These are phyloP conservation scores for Neurospora sp. DNA, from an alignment of 495 filamentous ascomycete species.

Conservation along the genomic window DNA sequence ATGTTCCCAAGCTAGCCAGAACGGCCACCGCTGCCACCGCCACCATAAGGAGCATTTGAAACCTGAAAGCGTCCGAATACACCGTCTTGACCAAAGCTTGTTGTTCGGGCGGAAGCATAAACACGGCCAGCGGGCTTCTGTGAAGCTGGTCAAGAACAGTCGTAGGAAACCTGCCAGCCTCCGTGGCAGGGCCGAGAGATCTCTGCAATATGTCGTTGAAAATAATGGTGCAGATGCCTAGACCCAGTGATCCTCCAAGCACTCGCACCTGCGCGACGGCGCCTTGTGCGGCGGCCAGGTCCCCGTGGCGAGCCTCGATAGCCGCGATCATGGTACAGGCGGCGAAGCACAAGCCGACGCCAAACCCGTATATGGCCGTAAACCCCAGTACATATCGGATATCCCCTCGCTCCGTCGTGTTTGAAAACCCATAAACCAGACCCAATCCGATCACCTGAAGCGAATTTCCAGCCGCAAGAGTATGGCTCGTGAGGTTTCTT, in stretches of 20 bases:
- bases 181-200: constrained; percentile 2
- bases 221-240: constrained; percentile 37
- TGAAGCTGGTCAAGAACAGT: constrained; percentile 8
- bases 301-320: constrained; percentile 34
- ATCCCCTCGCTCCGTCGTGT: constrained; percentile 21
- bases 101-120: neutral
- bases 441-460: constrained; percentile 44
- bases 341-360: constrained; percentile 40
- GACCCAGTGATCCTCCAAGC: constrained; percentile 47
- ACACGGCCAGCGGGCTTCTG: constrained; percentile 8
- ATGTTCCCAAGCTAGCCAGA: constrained; percentile 18
- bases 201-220: constrained; percentile 21
- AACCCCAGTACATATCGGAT: constrained; percentile 37
- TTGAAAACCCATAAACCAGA: constrained; percentile 29
- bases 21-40: constrained; percentile 18
- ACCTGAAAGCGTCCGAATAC: constrained; percentile 13
- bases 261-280: constrained; percentile 46
- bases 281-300: constrained; percentile 45
- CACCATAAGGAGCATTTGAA: constrained; percentile 18
- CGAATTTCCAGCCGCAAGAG: constrained; percentile 36
- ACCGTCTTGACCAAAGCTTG: constrained; percentile 5
- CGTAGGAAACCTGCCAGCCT: constrained; percentile 9
- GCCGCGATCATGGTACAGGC: constrained; percentile 41
- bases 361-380: constrained; percentile 44
- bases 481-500: constrained; percentile 39